These are phyloP conservation scores for Jaapia argillacea DNA, from an alignment of 768 basidiomycete species.

Conservation along the genomic window DNA sequence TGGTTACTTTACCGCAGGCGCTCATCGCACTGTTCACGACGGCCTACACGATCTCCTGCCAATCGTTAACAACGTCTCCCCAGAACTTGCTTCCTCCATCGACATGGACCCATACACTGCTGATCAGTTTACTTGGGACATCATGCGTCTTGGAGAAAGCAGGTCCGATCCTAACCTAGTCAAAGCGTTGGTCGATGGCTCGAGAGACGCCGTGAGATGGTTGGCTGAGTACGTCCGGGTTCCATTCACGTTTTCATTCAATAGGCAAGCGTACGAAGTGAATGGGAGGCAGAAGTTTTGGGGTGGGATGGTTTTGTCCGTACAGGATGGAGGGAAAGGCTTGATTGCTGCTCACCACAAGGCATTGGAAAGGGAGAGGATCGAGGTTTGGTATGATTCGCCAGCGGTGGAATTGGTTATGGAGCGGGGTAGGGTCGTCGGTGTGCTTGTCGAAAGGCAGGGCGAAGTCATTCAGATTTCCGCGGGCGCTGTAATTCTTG, in stretches of 20 bases:
- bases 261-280: slow-evolving; percentile 61
- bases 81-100: slow-evolving; percentile 32
- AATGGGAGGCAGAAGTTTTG: slow-evolving; percentile 56
- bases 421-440: slow-evolving; percentile 30
- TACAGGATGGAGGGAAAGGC: slow-evolving; percentile 61
- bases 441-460: slow-evolving; percentile 32
- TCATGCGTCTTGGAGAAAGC: slow-evolving; percentile 47
- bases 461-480: slow-evolving; percentile 27
- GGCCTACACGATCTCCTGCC: slow-evolving; percentile 52
- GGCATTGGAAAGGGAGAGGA: slow-evolving; percentile 37
- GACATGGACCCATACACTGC: slow-evolving; percentile 51
- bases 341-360: slow-evolving; percentile 45
- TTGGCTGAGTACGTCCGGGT: slow-evolving; percentile 38
- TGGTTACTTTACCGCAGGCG: slow-evolving; percentile 64
- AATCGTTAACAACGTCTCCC: slow-evolving; percentile 37
- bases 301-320: slow-evolving; percentile 57
- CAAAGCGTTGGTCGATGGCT: slow-evolving; percentile 39
- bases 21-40: slow-evolving; percentile 51
- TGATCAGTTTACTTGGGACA: slow-evolving; percentile 43
- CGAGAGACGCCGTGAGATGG: slow-evolving; percentile 49
- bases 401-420: slow-evolving; percentile 30
- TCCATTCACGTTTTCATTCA: slow-evolving; percentile 48
- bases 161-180: slow-evolving; percentile 41
- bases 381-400: slow-evolving; percentile 49
- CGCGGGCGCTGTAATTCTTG: slow-evolving; percentile 42